Conservation (phyloP, 805 yeast species). For the Tetrapisispora namnaoensis region DNA sequence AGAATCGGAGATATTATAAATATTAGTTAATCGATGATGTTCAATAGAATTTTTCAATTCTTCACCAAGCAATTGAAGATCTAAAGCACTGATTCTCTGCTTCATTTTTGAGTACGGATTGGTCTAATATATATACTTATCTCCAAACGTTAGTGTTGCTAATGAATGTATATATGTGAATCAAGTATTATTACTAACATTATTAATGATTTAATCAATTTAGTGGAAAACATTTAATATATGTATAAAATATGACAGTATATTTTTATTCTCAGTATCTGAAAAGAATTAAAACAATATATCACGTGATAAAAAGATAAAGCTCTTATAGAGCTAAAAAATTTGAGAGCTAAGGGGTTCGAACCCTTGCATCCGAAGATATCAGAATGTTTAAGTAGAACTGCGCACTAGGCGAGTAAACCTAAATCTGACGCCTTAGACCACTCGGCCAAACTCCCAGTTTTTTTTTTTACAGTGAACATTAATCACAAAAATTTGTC, state of each 20-base stretch:
- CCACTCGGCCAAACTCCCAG: constrained; percentile 14
- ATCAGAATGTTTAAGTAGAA: constrained; percentile 28
- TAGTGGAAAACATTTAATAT: too few species aligned
- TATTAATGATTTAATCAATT: too few species aligned
- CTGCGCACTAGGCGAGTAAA: constrained; percentile 3
- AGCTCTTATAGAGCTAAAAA: constrained; percentile 9
- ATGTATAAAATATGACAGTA: too few species aligned
- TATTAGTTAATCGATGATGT: constrained; percentile 69
- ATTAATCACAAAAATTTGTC: too few species aligned
- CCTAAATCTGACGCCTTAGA: constrained; percentile 21
- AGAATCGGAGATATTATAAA: constrained; percentile 69
- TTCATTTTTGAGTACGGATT: constrained; percentile 27
- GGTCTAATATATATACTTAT: neutral
- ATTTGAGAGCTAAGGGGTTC: constrained; percentile 35
- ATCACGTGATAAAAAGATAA: neutral
- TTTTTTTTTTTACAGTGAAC: too few species aligned
- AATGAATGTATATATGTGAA: too few species aligned
- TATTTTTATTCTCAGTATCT: too few species aligned
- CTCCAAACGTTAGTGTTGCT: too few species aligned
- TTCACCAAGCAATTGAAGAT: constrained; percentile 56
- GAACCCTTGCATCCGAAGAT: constrained; percentile 39
- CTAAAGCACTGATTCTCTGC: constrained; percentile 83
- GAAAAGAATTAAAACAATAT: too few species aligned
- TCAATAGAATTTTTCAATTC: constrained; percentile 53
- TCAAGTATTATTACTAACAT: too few species aligned